Conservation (phyloP, 257 asterid genomes). For the Phtheirospermum japonicum region DNA sequence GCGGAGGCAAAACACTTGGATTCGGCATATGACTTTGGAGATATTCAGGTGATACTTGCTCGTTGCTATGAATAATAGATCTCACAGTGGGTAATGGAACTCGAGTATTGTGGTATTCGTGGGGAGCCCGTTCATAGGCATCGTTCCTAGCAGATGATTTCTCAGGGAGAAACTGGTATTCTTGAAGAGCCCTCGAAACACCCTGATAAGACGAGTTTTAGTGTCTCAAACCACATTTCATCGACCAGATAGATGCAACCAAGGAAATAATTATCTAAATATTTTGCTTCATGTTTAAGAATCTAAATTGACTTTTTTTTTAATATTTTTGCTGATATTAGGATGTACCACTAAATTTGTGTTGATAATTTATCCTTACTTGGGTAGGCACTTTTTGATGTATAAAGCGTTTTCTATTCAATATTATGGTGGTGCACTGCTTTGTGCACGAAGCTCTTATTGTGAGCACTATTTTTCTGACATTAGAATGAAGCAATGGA, state of each 20-base stretch:
- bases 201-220: conserved; percentile 46
- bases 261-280: background rate
- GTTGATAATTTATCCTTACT: background rate
- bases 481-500: background rate
- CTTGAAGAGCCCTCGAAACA: conserved; percentile 62
- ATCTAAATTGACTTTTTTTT: background rate
- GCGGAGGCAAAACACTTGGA: conserved; percentile 53
- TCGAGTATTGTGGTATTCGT: conserved; percentile 51
- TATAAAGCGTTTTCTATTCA: background rate
- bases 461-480: too few relatives aligned
- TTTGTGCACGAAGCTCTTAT: background rate
- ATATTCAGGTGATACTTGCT: conserved; percentile 49
- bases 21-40: conserved; percentile 54
- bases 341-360: background rate
- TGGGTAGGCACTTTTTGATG: background rate
- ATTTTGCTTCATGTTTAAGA: background rate
- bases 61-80: conserved; percentile 46
- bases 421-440: too few relatives aligned
- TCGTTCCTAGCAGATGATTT: conserved; percentile 63
- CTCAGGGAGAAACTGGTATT: conserved; percentile 85
- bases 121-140: conserved; percentile 47
- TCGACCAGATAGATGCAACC: conserved; percentile 10
- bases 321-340: background rate
- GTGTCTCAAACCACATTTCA: conserved; percentile 21
- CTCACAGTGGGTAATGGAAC: conserved; percentile 46